Percentiles rank a stretch among this genome's conserved stretches.
phyloP scores from a whole-genome alignment of 2,329 filamentous ascomycete genomes.

The Plenodomus lindquistii region DNA sequence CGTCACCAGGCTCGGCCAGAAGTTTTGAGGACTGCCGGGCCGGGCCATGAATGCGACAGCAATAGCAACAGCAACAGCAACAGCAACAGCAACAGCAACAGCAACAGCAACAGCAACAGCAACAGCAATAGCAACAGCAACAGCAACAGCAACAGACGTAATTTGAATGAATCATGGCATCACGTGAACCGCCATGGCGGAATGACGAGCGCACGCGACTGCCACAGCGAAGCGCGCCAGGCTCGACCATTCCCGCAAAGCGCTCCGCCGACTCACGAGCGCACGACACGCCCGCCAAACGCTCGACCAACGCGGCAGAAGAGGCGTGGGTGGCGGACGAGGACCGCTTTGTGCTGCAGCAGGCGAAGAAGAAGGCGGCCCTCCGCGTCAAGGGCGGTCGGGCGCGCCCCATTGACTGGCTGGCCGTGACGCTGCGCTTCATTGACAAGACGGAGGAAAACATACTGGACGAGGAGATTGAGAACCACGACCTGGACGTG shows the following conservation, averaged over 20 bases:
- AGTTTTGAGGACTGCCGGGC: constrained; percentile 10
- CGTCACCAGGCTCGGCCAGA: constrained; percentile 23
- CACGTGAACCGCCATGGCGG: constrained; percentile 41
- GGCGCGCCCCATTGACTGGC: constrained; percentile 89
- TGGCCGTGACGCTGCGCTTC: constrained; percentile 87
- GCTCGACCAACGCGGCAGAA: constrained; percentile 52
- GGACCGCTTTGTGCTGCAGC: constrained; percentile 92
- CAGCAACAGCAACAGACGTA: not conserved
- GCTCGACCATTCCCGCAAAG: constrained; percentile 46
- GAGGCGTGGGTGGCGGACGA: constrained; percentile 84
- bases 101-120: not conserved
- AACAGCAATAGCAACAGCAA: not conserved
- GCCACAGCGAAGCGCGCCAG: constrained; percentile 25
- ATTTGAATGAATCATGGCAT: constrained; percentile 26
- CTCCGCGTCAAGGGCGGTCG: constrained; percentile 90
- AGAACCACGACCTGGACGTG: constrained; percentile 74
- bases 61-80: not conserved
- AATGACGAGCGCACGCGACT: constrained; percentile 22
- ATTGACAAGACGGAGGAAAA: constrained; percentile 79
- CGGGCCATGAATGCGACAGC: too few relatives aligned
- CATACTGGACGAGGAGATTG: constrained; percentile 77
- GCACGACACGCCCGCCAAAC: constrained; percentile 45
- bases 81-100: not conserved
- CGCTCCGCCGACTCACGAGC: constrained; percentile 50
- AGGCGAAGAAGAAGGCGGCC: constrained; percentile 96